Base-by-base conservation (phyloP, 176 grass and related monocot genomes). In the Secale cereale region DNA sequence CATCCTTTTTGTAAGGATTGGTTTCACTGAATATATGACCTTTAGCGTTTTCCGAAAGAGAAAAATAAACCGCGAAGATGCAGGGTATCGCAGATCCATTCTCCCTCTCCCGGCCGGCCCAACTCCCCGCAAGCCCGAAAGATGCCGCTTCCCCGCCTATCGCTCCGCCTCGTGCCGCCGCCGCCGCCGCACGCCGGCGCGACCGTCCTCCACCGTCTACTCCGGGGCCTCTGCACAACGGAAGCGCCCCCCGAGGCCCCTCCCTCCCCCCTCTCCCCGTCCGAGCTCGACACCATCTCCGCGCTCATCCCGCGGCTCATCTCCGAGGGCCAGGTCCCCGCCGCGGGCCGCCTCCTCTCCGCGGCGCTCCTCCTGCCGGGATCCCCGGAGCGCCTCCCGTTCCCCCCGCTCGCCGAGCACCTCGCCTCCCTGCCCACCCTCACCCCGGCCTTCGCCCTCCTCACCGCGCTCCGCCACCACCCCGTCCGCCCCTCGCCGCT, bases 371-470 rank as follows among this genome's bases (percentile, higher is more conserved):
- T 80, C 46, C 75, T 87, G 27, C 89, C 84, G 1, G 83, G 78
- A 9, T 86, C 78, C 30, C 41, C 28, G 20, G 83, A 90, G 14
- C 72, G 72, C 85, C 84, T 90, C 81, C 85, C 80, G 3, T 77
- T 90, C 46, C 69, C n/a, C 1, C 46, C 65, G 20, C 59, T 90
- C 8, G 89, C 80, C 3, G 84, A 81, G 25, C 75, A 87, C 85
- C 84, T 90, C n/a, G 89, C 89, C 27, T 90, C 89, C 59, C 76
- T 90, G 6, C 85, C 89, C 59, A 80, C 80, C 1, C 84, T 90
- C 35, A 68, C 89, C 59, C 35, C 80, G 17, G 85, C 80, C 27
- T 87, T 90, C 68, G 79, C 89, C 27, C 89, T 90, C 16, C 85
- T 90, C 80, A 87, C 89, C 60, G 60, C 81, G 45, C 60, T 90